Evolutionary conservation across 139 green algal genomes (phyloP), one percentile per base, ranked within the genome.

Genomic region (Volvox africanus): DNA sequence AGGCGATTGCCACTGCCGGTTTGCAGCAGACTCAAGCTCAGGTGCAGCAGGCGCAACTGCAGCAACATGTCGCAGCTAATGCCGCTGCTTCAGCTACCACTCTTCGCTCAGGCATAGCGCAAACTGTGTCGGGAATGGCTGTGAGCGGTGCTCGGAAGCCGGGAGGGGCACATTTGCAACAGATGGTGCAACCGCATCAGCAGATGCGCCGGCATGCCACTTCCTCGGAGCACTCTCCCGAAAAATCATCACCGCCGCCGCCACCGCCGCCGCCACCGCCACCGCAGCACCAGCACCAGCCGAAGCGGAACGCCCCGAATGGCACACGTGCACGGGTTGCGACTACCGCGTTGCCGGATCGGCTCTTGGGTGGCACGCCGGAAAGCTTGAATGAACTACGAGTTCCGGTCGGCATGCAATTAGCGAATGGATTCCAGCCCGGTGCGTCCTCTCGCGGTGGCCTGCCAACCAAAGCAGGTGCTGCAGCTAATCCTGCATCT

Each of bases 161-260:
- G 21, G 65, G 16, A 16, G 21, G 21, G 12, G 65, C 6, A 73
- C 21, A 6, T 28, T 5, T 55, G 22, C 55, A 71, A 50, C 62
- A 77, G 68, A 71, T 26, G 75, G 78, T 78, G 44, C 77, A 26
- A 65, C 67, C 44, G n/a, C 33, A 88, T n/a, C 65, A 62, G 78
- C 90, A 67, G 85, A 77, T 86, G 85, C 28, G 32, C 37, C 88
- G 90, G 65, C 91, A 85, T 61, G 76, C 89, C 30, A 19, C 80
- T 35, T 61, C 91, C 24, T 32, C 82, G 62, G 30, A 88, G 33
- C 6, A 36, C 28, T 30, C 24, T 26, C 73, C 88, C 67, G 84
- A 84, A 44, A 84, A 80, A 9, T 55, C 9, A 55, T 55, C 44
- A 9, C 44, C 44, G 44, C 44, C 44, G 44, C 44, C 9, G 44